phyloP scores from a whole-genome alignment of 2,329 filamentous ascomycete genomes.

The Curvularia sp. region DNA sequence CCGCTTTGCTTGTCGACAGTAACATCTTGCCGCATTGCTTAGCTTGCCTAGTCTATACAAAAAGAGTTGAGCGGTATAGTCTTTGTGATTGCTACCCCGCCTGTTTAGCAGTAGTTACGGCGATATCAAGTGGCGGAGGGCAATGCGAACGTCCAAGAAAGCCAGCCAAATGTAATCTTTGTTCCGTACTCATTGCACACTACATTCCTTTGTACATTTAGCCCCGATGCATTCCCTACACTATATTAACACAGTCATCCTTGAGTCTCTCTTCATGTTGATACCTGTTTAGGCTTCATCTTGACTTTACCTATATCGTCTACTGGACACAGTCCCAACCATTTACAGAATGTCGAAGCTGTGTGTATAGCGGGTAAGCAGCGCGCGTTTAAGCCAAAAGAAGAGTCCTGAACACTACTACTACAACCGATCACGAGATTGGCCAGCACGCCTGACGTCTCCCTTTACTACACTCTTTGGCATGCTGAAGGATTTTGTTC shows the following conservation, averaged over 20 bases:
- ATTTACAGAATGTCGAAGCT: slow-evolving; percentile 9
- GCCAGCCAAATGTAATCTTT: not conserved
- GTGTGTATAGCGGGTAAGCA: slow-evolving; percentile 34
- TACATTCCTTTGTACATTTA: not conserved
- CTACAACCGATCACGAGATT: slow-evolving; percentile 31
- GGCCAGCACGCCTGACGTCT: slow-evolving; percentile 38
- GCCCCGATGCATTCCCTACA: not conserved
- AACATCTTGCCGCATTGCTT: not conserved
- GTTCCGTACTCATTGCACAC: not conserved
- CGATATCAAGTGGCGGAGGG: too few species aligned
- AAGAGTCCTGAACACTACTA: slow-evolving; percentile 5
- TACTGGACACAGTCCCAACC: not conserved
- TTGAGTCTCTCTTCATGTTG: not conserved
- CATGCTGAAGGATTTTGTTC: slow-evolving; percentile 26
- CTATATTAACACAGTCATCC: not conserved
- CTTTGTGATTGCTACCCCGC: too few species aligned
- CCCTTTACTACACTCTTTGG: slow-evolving; percentile 20
- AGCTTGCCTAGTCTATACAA: too few species aligned
- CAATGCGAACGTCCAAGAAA: not conserved
- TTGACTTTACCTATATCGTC: not conserved
- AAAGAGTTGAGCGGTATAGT: too few species aligned
- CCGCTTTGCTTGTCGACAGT: not conserved
- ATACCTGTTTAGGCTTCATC: not conserved
- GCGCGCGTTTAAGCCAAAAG: not conserved
- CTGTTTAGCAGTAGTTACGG: too few species aligned